These are phyloP conservation scores for Lachnellula suecica DNA, from an alignment of 2,329 filamentous ascomycete genomes.

Conservation along the genomic window DNA sequence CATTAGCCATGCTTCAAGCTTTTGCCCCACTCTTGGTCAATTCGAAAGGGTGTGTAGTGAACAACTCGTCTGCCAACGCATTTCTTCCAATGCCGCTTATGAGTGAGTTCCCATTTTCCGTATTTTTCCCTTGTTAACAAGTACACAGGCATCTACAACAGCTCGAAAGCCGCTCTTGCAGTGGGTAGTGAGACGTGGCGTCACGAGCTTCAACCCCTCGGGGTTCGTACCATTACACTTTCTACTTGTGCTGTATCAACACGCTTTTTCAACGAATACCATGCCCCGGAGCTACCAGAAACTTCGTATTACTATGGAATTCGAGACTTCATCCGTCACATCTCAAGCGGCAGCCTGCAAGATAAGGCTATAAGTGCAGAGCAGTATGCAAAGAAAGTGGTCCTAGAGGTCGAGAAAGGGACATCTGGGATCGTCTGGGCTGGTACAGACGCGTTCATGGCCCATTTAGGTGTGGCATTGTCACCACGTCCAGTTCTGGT, in stretches of 20 bases:
- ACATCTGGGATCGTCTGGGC: constrained; percentile 4
- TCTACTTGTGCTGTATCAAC: constrained; percentile 15
- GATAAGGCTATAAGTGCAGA: constrained; percentile 1
- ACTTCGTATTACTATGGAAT: constrained; percentile 12
- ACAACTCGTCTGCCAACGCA: constrained; percentile 18
- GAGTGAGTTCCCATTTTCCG: neutral
- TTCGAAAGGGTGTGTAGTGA: constrained; percentile 29
- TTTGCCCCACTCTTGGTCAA: constrained; percentile 28
- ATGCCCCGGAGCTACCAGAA: constrained; percentile 5
- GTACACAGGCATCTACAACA: constrained; percentile 15
- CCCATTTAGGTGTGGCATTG: neutral
- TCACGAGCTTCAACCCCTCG: constrained; percentile 17
- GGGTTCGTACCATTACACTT: constrained; percentile 12
- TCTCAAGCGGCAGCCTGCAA: constrained; percentile 2
- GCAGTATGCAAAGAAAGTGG: constrained; percentile 5
- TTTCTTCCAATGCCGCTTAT: constrained; percentile 6
- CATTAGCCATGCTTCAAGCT: constrained; percentile 27
- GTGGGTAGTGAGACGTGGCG: constrained; percentile 12
- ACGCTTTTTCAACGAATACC: constrained; percentile 6
- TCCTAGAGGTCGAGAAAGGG: constrained; percentile 4
- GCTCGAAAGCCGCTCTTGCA: constrained; percentile 15
- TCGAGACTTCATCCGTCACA: constrained; percentile 4
- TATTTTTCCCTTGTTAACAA: neutral
- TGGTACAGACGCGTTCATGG: neutral
- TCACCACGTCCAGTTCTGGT: neutral